Percentiles rank a stretch among this genome's conserved stretches.
These are phyloP conservation scores for Arthrobotrys megalospora DNA, from an alignment of 2,329 filamentous ascomycete species.

Conservation along the genomic window DNA sequence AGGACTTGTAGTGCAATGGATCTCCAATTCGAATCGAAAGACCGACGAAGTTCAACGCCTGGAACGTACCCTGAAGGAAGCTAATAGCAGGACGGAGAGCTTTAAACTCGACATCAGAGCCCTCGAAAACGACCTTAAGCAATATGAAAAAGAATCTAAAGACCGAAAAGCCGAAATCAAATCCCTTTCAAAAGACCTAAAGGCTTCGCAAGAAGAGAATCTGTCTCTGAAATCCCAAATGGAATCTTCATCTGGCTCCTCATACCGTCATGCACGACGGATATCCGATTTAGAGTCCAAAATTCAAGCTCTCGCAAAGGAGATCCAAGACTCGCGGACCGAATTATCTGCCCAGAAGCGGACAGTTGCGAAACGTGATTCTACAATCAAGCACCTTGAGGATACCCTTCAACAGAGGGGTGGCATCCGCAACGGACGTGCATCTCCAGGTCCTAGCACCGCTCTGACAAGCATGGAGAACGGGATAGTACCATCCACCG, in stretches of 20 bases:
- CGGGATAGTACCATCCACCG: conserved; percentile 24
- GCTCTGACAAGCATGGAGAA: conserved; percentile 31
- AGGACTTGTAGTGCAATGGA: conserved; percentile 45
- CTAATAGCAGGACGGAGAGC: conserved; percentile 40
- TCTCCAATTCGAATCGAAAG: conserved; percentile 50
- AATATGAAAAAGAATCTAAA: conserved; percentile 51
- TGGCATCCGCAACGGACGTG: conserved; percentile 39
- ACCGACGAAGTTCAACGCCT: conserved; percentile 49
- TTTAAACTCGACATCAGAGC: conserved; percentile 54
- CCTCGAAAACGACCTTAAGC: conserved; percentile 54
- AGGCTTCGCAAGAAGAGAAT: conserved; percentile 41
- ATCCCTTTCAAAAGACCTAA: conserved; percentile 37
- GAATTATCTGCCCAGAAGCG: conserved; percentile 39
- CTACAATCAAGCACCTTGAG: conserved; percentile 48
- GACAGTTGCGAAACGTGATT: conserved; percentile 44
- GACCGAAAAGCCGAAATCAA: conserved; percentile 54
- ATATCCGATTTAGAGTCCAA: conserved; percentile 50
- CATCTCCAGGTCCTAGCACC: conserved; percentile 38
- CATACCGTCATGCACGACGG: conserved; percentile 41
- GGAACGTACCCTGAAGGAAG: conserved; percentile 48
- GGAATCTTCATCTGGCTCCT: conserved; percentile 45
- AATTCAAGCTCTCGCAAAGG: conserved; percentile 47
- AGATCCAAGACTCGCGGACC: conserved; percentile 44
- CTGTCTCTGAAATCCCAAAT: conserved; percentile 37
- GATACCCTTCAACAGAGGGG: conserved; percentile 46